Evolutionary conservation across 257 asterid genomes (phyloP), one percentile per base, ranked within the genome.

Genomic region (Penstemon newberryi): DNA sequence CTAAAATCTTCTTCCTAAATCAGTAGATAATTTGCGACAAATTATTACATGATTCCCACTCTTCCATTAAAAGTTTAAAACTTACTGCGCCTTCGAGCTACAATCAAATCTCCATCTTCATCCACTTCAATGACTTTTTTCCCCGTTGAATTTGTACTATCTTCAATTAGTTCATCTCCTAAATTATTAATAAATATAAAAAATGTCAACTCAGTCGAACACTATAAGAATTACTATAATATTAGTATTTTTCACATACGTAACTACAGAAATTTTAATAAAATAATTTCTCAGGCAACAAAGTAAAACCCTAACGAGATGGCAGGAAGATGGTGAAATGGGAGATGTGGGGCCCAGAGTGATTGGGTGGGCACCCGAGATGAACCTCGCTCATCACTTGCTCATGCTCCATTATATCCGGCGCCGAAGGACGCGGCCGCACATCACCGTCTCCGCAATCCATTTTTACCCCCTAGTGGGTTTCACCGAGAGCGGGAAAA

Each of bases 351-450:
- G 85, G 79, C 56, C 92, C 95, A 12, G 83, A 65, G 70, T 75
- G 76, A 65, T 80, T n/a, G 52, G 99, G 89, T 6, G 96, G 92
- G 65, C 99, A 93, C 5, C 99, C 99, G 19, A 93, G 83, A 77
- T 90, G 99, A 73, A 93, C 78, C 70, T 93, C 99, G 58, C 99
- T 93, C 97, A 93, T 93, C 73, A 93, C 97, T 73, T 83, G 96
- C 57, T 86, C 93, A 69, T 79, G 88, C 72, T 42, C 82, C 60
- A 67, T 51, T 38, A 38, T 15, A 47, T 59, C 72, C 49, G 65
- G 56, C 49, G 53, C 69, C 79, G 77, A 71, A 73, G 72, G 37
- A 36, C 4, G 36, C 71, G 71, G 68, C 58, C 67, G 74, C 62
- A 56, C 15, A 0, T 4, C 56, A 6, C 58, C 81, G 0, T 71